These are phyloP conservation scores for Acephala macrosclerotiorum DNA, from an alignment of 2,329 filamentous ascomycete genomes.

Conservation along the genomic window DNA sequence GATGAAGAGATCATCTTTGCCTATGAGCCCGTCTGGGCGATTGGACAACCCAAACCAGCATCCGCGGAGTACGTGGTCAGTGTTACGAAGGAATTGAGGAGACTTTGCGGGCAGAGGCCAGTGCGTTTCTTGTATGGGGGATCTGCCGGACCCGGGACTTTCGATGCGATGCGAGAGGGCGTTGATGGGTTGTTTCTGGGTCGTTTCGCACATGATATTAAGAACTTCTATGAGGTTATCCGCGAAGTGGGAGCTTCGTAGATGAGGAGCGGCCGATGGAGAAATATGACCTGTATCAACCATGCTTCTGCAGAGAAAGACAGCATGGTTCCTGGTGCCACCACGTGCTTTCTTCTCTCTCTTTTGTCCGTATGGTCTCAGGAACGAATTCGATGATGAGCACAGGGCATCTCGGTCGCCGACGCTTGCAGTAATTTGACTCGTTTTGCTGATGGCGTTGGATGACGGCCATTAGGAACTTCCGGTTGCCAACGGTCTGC, in stretches of 20 bases:
- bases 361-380: slow-evolving; percentile 5
- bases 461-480: background rate
- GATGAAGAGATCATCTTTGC: slow-evolving; percentile 75
- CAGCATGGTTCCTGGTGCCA: background rate
- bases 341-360: background rate
- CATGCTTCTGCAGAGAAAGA: background rate
- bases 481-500: background rate
- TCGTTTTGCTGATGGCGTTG: background rate
- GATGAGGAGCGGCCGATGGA: background rate
- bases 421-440: background rate
- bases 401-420: background rate
- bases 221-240: slow-evolving; percentile 75
- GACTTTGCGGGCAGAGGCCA: slow-evolving; percentile 65
- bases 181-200: slow-evolving; percentile 85
- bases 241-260: slow-evolving; percentile 56
- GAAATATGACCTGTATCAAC: slow-evolving; percentile 1
- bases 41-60: slow-evolving; percentile 77
- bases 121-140: slow-evolving; percentile 83
- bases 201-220: slow-evolving; percentile 80
- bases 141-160: slow-evolving; percentile 82
- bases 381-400: background rate
- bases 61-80: slow-evolving; percentile 74
- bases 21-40: slow-evolving; percentile 91
- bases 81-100: slow-evolving; percentile 52
- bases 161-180: slow-evolving; percentile 68